Base-by-base conservation (phyloP, 164 flowering plant genomes). In the Vitis cinerea region DNA sequence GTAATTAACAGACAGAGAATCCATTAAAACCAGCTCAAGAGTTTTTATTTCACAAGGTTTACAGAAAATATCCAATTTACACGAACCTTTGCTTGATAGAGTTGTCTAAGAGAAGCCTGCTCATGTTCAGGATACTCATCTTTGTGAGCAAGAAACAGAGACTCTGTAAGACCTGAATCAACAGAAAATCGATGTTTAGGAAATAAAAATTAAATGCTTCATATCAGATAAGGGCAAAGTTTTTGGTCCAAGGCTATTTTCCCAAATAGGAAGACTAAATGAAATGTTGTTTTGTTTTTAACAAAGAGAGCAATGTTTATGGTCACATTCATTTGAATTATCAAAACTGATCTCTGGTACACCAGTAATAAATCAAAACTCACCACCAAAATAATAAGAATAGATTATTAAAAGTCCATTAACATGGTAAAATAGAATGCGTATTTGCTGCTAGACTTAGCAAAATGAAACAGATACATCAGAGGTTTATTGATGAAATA, bases 61-160 rank as follows among this genome's bases (percentile, higher is more conserved):
- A 69, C 14, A 52, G 37, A 23, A 71, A 16, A 52, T 12, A 49
- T 19, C 16, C 7, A 23, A 63, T 31, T 58, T 53, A 12, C 5
- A 15, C 51, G 17, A 64, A 96, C 99, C 98, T 96, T 96, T 27
- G 93, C 88, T 70, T 88, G 87, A 77, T 90, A 93, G 30, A 92
- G 90, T 74, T 96, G 98, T 74, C 77, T 82, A 47, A 93, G 89
- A 65, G 97, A 93, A 19, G 96, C 97, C 74, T 83, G 97, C 81
- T 96, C 99, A 80, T 84, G 88, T 68, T 96, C 99, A 73, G 92
- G 87, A 83, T 93, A 96, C 66, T 90, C 97, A 67, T 93, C 99
- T 77, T 88, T 93, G 81, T 90, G 94, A 61, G 86, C 72, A 79
- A 83, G 78, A 83, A 96, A 92, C 23, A 96, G 77, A 64, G 97